Evolutionary conservation across 1,284 basidiomycete genomes (phyloP).

Genomic region (Cryptococcus hybrid): DNA sequence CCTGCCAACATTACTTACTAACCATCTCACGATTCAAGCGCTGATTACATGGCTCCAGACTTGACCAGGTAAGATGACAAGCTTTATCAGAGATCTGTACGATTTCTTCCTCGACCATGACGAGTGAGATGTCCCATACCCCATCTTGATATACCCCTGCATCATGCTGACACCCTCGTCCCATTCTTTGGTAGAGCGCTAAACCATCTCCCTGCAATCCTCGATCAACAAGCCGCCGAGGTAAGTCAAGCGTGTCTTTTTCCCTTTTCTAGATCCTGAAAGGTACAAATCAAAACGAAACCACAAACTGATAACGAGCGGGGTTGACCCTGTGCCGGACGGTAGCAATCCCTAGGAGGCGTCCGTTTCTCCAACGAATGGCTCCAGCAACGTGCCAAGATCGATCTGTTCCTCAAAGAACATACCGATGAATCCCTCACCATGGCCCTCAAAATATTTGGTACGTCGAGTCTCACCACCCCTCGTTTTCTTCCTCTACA

Average conservation of each 20-base stretch:
- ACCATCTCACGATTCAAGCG: no score
- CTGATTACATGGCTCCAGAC: no score
- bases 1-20: no score
- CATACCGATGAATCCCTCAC: constrained; percentile 14
- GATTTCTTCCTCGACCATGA: constrained; percentile 15
- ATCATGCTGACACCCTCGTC: no score
- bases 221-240: constrained; percentile 28
- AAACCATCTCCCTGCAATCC: constrained; percentile 17
- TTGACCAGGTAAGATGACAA: constrained; percentile 5
- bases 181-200: constrained; percentile 5
- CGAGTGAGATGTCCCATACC: constrained; percentile 11
- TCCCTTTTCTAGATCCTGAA: neutral
- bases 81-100: constrained; percentile 12
- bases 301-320: neutral
- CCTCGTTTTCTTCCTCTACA: neutral
- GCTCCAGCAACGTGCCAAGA: constrained; percentile 16
- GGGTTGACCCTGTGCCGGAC: neutral
- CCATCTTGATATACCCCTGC: no score
- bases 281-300: neutral
- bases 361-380: constrained; percentile 22
- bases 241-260: constrained; percentile 4
- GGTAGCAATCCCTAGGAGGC: constrained; percentile 16
- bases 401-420: constrained; percentile 16
- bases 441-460: constrained; percentile 22
- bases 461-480: constrained; percentile 10